These are phyloP conservation scores for Acephala macrosclerotiorum DNA, from an alignment of 2,329 filamentous ascomycete genomes.

Conservation along the genomic window DNA sequence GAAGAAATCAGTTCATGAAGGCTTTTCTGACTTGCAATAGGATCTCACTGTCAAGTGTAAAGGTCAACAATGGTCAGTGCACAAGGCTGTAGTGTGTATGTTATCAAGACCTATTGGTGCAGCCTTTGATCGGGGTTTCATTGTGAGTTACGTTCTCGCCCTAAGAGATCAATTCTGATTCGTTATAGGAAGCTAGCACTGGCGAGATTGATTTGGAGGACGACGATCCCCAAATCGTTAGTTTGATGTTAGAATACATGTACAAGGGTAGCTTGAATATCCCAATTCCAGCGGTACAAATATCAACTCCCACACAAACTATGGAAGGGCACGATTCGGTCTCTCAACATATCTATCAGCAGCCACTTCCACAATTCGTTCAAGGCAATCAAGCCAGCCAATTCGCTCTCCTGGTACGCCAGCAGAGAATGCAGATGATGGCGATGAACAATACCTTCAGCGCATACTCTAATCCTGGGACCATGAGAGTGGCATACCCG, in stretches of 20 bases:
- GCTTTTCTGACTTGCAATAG: background rate
- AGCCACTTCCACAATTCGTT: background rate
- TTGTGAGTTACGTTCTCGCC: background rate
- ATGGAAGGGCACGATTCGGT: background rate
- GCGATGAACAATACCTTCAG: background rate
- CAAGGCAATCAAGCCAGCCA: background rate
- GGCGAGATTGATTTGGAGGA: background rate
- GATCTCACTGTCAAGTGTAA: background rate
- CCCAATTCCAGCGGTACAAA: background rate
- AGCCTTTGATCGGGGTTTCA: background rate
- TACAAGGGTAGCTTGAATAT: background rate
- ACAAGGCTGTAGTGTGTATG: background rate
- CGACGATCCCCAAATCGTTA: background rate
- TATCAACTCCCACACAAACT: background rate
- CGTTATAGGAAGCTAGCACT: background rate
- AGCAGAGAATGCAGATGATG: no score
- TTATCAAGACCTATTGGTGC: background rate
- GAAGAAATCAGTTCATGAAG: background rate
- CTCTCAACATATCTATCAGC: background rate
- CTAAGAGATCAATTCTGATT: background rate
- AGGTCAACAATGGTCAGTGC: background rate
- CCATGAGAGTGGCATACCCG: background rate
- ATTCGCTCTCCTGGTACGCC: no score
- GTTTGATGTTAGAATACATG: conserved; percentile 1
- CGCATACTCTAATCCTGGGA: background rate